Base-by-base conservation (phyloP, 2,329 filamentous ascomycete genomes). In the Cercospora sesami region DNA sequence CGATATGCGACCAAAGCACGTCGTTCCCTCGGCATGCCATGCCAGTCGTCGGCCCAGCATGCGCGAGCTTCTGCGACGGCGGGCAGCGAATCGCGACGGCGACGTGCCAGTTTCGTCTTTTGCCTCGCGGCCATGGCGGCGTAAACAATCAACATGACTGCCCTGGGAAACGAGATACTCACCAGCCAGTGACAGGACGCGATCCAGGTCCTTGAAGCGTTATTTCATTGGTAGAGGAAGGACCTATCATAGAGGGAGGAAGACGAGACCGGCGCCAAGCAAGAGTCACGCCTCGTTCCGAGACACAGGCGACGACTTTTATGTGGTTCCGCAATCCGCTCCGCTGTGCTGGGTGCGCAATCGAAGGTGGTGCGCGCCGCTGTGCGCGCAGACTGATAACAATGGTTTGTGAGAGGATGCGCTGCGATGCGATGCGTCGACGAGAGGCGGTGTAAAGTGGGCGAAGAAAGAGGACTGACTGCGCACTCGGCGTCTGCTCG, bases 101-200 rank as follows among this genome's bases (percentile, higher is more conserved):
- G 64, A 62, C 58, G 39, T 59, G 57, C 57, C 64, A 60, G 65
- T 18, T 36, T 26, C 48, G 48, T 53, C 60, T 36, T 64, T 36
- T 33, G 45, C 60, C 33, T 31, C 45, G 45, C 57, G 42, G 33
- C 42, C 28, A 10, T 36, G 60, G 55, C 45, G 60, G 60, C 60
- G 66, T 65, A 68, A 65, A 68, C 66, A 68, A 64, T 68, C 61
- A 65, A 61, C 55, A 64, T 53, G 30, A 39, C 62, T 57, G 48
- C 62, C 62, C 28, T 39, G 33, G 66, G 66, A 60, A 62, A 64
- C 31, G 53, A 68, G 63, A 64, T 55, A 68, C 62, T 61, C 61
- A 51, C 62, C 60, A 65, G 63, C 62, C 61, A 68, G 63, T 68
- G 66, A 68, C 66, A 48, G 62, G 64, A 53, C 60, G 66, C 66